These are phyloP conservation scores for Debaryomycetaceae sp. DNA, from an alignment of 1,139 yeast genomes.

Conservation along the genomic window DNA sequence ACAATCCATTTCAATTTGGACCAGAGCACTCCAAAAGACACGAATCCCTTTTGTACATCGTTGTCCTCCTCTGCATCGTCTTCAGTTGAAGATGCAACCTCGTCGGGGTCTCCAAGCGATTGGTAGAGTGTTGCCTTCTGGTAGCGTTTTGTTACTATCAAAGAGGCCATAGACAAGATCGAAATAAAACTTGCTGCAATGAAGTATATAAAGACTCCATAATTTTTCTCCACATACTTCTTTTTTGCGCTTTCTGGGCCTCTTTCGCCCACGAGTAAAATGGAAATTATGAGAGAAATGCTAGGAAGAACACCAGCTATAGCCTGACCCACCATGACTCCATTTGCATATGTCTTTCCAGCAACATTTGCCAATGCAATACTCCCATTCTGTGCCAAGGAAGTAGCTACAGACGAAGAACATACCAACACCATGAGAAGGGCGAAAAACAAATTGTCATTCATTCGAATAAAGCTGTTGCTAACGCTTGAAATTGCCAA, in stretches of 20 bases:
- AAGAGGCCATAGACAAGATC: slow-evolving; percentile 40
- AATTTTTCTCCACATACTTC: slow-evolving; percentile 35
- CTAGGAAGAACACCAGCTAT: slow-evolving; percentile 91
- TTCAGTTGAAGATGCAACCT: slow-evolving; percentile 3
- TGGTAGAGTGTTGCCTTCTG: slow-evolving; percentile 19
- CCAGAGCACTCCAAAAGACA: slow-evolving; percentile 53
- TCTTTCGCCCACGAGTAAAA: slow-evolving; percentile 41
- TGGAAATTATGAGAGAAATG: slow-evolving; percentile 61
- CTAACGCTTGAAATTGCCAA: slow-evolving; percentile 52
- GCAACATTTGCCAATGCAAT: slow-evolving; percentile 82
- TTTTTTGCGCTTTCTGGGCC: slow-evolving; percentile 11
- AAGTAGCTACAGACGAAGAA: slow-evolving; percentile 61
- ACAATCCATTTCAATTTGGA: slow-evolving; percentile 60
- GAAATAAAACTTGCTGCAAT: slow-evolving; percentile 67
- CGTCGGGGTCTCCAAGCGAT: slow-evolving; percentile 13
- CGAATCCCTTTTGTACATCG: slow-evolving; percentile 23
- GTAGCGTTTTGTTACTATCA: slow-evolving; percentile 27
- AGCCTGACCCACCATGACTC: slow-evolving; percentile 93
- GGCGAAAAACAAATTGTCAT: slow-evolving; percentile 37
- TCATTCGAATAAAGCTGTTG: slow-evolving; percentile 32
- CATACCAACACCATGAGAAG: slow-evolving; percentile 57
- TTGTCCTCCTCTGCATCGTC: slow-evolving; percentile 12
- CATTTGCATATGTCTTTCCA: slow-evolving; percentile 79
- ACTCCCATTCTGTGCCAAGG: slow-evolving; percentile 82
- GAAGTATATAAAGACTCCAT: slow-evolving; percentile 61